These are phyloP conservation scores for Trapa incisa DNA, from an alignment of 345 rosid species.

Conservation along the genomic window DNA sequence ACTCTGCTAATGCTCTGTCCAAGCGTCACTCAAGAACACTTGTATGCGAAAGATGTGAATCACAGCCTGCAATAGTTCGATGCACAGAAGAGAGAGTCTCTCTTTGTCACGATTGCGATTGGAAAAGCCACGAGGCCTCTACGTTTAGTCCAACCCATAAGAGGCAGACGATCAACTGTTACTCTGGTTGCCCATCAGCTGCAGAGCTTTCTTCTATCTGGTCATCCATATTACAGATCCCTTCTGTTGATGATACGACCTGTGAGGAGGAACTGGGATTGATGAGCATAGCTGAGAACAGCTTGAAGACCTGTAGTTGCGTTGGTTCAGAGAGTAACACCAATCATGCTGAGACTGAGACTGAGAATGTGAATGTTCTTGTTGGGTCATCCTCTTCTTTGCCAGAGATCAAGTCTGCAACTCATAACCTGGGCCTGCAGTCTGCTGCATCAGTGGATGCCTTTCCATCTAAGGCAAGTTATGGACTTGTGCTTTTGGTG, in stretches of 20 bases:
- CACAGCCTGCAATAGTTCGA: constrained; percentile 74
- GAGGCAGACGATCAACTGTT: constrained; percentile 65
- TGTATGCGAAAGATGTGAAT: constrained; percentile 76
- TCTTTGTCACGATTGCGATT: constrained; percentile 97
- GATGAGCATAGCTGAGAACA: constrained; percentile 67
- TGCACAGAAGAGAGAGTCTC: constrained; percentile 67
- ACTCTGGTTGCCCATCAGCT: constrained; percentile 91
- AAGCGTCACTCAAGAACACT: constrained; percentile 82
- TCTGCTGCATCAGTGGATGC: constrained; percentile 27
- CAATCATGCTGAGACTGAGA: constrained; percentile 23
- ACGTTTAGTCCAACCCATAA: constrained; percentile 42
- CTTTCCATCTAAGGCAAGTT: constrained; percentile 43
- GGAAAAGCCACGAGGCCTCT: constrained; percentile 57
- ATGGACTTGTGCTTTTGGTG: not conserved
- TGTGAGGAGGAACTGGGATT: constrained; percentile 75
- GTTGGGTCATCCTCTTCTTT: constrained; percentile 28
- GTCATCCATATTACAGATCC: constrained; percentile 54
- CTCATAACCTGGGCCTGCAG: constrained; percentile 24
- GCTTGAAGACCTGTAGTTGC: constrained; percentile 10
- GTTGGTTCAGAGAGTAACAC: constrained; percentile 22
- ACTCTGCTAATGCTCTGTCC: constrained; percentile 88
- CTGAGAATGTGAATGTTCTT: constrained; percentile 24
- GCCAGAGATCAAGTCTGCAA: constrained; percentile 28
- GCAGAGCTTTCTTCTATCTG: constrained; percentile 79
- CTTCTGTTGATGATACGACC: constrained; percentile 37